Base-by-base conservation (phyloP, 306 rosid genomes). In the Inga laurina region DNA sequence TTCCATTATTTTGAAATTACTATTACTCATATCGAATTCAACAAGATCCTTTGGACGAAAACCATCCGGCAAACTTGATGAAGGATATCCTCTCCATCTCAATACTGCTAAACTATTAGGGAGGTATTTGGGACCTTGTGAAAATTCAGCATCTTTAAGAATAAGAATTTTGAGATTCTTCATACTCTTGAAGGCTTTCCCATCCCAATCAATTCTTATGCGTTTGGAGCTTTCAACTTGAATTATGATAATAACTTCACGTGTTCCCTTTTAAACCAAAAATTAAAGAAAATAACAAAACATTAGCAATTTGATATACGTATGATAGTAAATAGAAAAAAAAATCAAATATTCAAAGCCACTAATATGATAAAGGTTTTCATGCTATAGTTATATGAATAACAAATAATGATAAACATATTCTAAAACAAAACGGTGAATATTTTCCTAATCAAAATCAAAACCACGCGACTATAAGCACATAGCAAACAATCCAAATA, bases 1-100 rank as follows among this genome's bases (percentile, higher is more conserved):
- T 77, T 22, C 61, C 24, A 30, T 2, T 13, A 44, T 3, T 48
- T 2, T 12, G 16, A 48, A 3, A 48, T 12, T 12, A 45, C 74
- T 67, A 2, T 62, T 1, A 0, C 14, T 34, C 76, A 79, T 4
- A 44, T 84, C 32, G 3, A 84, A 61, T 62, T 27, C 44, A 21
- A n/a, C 67, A 32, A 84, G 83, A 12, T 73, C 51, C 19, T 14
- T 65, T 0, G 51, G 48, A 37, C 10, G 43, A 65, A 49, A 79
- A n/a, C 32, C 32, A 12, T 19, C 3, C 14, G 83, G 83, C 67
- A 79, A 73, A n/a, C 37, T 64, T 24, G 72, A 7, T 49, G 52
- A 8, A 48, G 86, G 86, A 66, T 65, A 84, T 49, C 39, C 52
- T 24, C 5, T 0, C 83, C 86, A 84, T 2, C 39, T 68, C 7